Base-by-base conservation (phyloP, 208 protist genomes). In the Acanthamoeba healyi region DNA sequence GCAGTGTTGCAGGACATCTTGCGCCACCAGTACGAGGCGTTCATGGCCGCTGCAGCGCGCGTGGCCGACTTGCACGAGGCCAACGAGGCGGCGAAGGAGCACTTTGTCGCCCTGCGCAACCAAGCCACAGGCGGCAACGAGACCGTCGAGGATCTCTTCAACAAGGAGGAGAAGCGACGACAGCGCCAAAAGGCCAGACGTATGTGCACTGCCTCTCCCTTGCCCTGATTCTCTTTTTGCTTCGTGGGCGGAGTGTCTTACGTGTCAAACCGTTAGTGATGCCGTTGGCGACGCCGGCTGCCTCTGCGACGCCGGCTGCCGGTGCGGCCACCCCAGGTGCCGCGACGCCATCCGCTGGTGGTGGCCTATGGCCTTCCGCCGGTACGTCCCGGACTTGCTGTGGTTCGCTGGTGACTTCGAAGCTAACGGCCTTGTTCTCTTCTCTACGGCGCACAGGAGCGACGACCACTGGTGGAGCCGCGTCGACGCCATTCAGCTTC, bases 1-100 rank as follows among this genome's bases (percentile, higher is more conserved):
- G 6, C 54, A 90, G 82, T 79, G 56, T 42, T 92, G 38, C 56
- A 92, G 87, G 87, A 79, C 17, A 92, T 92, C 56, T 32, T 92
- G 63, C 87, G 87, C 56, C 74, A 92, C 24, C 87, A 92, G 65
- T 77, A 92, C 32, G 87, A 72, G 15, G 36, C 49, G 3, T 92
- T 92, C 63, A 92, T 92, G 87, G 87, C 63, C 5, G 65, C 49
- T 51, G 36, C 87, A 5, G 87, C 87, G 0, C 87, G 63, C 10
- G 56, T 92, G 38, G 58, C 87, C 40, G 65, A 51, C 5, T 17
- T 79, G 9, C 87, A 92, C 65, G 44, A 92, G 12, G 63, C 32
- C 19, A 79, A 17, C 1, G 40, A 72, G 34, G 17, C n/a, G 3
- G 4, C 15, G 29, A 90, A 90, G 38, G 82, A 90, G 40, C 82